phyloP scores from a whole-genome alignment of 75 land plant genomes.

The Pinus tabuliformis region DNA sequence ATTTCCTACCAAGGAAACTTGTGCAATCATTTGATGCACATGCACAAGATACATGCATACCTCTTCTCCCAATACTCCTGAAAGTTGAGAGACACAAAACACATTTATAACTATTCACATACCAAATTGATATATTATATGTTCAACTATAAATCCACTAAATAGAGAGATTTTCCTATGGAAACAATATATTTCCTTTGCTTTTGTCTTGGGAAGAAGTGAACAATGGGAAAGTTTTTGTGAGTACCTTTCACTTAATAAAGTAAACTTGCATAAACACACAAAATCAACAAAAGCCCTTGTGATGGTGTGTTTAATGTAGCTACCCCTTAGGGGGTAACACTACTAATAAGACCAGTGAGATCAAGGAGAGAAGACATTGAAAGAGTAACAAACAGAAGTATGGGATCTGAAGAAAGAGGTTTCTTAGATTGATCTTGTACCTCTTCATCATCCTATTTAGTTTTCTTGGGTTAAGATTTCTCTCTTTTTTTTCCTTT shows the following conservation, averaged over 20 bases:
- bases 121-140: neutral
- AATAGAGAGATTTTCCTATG: neutral
- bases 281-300: constrained; percentile 70
- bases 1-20: too few relatives aligned
- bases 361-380: too few relatives aligned
- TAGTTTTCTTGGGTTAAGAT: too few relatives aligned
- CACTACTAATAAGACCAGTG: too few relatives aligned
- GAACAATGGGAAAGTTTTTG: neutral
- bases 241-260: constrained; percentile 59
- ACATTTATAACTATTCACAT: neutral
- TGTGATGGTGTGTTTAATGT: neutral
- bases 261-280: constrained; percentile 63
- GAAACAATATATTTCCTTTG: neutral
- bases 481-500: too few relatives aligned
- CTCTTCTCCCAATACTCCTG: constrained; percentile 75
- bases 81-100: constrained; percentile 41
- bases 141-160: neutral
- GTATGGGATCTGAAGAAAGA: too few relatives aligned
- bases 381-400: too few relatives aligned
- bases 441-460: too few relatives aligned
- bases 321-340: too few relatives aligned
- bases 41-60: too few relatives aligned
- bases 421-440: too few relatives aligned
- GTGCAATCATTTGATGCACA: too few relatives aligned
- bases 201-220: neutral